phyloP scores from a whole-genome alignment of 2,329 filamentous ascomycete genomes.

The Penicillium expansum region DNA sequence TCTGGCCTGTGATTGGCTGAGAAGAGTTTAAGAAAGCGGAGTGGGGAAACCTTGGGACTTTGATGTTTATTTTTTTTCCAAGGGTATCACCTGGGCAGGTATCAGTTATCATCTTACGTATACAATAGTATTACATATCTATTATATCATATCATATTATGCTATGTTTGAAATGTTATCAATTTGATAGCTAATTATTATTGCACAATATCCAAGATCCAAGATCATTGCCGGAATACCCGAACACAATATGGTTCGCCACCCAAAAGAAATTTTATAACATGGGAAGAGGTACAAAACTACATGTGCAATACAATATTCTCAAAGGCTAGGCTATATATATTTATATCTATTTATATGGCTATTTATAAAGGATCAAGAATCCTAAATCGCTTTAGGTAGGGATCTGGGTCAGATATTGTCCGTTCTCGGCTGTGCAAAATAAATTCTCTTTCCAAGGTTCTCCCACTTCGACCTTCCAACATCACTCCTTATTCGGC shows the following conservation, averaged over 20 bases:
- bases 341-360: not conserved
- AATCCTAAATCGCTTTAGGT: not conserved
- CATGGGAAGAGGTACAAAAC: not conserved
- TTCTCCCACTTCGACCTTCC: not conserved
- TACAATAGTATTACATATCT: not conserved
- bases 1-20: constrained; percentile 13
- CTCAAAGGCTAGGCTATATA: no score
- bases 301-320: not conserved
- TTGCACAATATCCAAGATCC: not conserved
- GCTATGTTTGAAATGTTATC: not conserved
- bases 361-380: not conserved
- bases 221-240: not conserved
- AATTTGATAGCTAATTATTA: no score
- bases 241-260: not conserved
- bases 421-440: not conserved
- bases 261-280: not conserved
- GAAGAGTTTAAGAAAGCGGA: constrained; percentile 10
- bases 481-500: not conserved
- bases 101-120: not conserved
- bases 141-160: not conserved
- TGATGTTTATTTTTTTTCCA: not conserved
- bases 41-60: not conserved
- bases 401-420: not conserved
- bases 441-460: not conserved
- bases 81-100: no score